Evolutionary conservation across 129 eudicot genomes (phyloP).

Genomic region (Logfia minima): DNA sequence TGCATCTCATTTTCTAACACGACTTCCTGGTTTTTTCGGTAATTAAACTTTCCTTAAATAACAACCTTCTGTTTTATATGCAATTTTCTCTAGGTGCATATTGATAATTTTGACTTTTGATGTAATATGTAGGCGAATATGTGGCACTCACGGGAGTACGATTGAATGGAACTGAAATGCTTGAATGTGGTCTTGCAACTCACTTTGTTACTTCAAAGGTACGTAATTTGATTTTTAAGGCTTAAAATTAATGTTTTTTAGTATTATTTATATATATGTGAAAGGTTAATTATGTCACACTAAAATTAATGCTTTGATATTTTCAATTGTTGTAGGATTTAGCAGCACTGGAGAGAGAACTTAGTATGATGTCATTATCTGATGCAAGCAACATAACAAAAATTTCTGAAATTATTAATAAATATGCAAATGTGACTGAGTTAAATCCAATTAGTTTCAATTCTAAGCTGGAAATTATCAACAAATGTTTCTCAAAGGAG

Average conservation of each 20-base stretch:
- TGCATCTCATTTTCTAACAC: constrained; percentile 34
- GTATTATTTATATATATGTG: neutral
- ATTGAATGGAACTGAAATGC: constrained; percentile 46
- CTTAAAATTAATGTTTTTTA: neutral
- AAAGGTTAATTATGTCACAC: too few relatives aligned
- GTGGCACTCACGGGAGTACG: constrained; percentile 49
- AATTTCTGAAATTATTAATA: constrained; percentile 23
- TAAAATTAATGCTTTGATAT: neutral
- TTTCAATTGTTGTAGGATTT: constrained; percentile 25
- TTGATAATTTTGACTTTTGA: neutral
- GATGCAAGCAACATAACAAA: constrained; percentile 19
- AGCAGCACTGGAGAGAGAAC: constrained; percentile 35
- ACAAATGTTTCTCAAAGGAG: constrained; percentile 44
- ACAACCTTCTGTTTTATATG: constrained; percentile 6
- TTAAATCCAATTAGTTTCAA: neutral
- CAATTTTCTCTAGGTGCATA: neutral
- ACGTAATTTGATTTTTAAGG: neutral
- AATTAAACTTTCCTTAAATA: neutral
- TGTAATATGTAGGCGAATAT: constrained; percentile 41
- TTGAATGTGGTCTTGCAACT: constrained; percentile 58
- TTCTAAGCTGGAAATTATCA: constrained; percentile 38
- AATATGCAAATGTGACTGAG: constrained; percentile 2
- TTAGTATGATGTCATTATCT: constrained; percentile 23
- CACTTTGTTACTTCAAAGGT: constrained; percentile 58
- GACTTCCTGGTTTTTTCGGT: constrained; percentile 39